These are phyloP conservation scores for Xylariomycetidae sp. DNA, from an alignment of 2,329 filamentous ascomycete species.

Conservation along the genomic window DNA sequence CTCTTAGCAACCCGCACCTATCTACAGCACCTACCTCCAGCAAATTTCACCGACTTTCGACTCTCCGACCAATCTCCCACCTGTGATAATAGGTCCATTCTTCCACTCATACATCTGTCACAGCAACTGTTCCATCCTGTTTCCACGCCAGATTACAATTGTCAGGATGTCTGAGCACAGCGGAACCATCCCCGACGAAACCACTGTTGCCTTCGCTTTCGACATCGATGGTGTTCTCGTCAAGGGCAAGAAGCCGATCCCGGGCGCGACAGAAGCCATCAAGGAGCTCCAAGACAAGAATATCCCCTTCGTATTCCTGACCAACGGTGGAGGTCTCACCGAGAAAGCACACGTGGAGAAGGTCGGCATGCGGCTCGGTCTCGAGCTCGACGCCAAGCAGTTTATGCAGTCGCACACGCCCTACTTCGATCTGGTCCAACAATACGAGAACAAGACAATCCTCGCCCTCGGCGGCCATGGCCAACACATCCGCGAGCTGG, in stretches of 20 bases:
- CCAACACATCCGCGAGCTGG: conserved; percentile 24
- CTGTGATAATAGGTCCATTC: too few relatives aligned
- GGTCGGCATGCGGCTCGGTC: conserved; percentile 44
- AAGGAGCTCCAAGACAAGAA: conserved; percentile 52
- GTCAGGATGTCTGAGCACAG: too few relatives aligned
- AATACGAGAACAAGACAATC: conserved; percentile 46
- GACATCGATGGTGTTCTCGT: conserved; percentile 60
- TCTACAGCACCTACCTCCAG: too few relatives aligned
- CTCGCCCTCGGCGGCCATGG: conserved; percentile 49
- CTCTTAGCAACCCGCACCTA: too few relatives aligned
- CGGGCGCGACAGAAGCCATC: conserved; percentile 57
- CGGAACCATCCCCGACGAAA: conserved; percentile 2
- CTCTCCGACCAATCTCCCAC: too few relatives aligned
- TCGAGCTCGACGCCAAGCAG: conserved; percentile 40
- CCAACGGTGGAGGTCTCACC: conserved; percentile 67
- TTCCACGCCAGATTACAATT: too few relatives aligned
- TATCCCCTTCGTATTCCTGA: conserved; percentile 70
- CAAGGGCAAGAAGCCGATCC: conserved; percentile 57
- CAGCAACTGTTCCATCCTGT: too few relatives aligned
- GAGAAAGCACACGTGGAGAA: conserved; percentile 59
- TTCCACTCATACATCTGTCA: too few relatives aligned
- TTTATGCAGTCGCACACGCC: conserved; percentile 75
- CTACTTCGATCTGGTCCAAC: conserved; percentile 51
- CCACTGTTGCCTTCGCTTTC: conserved; percentile 26
- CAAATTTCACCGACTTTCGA: too few relatives aligned